A percentile compares a stretch with the other conserved stretches of the same genome.
Conservation (phyloP, 169 alveolate species). For the Toxoplasma gondii region DNA sequence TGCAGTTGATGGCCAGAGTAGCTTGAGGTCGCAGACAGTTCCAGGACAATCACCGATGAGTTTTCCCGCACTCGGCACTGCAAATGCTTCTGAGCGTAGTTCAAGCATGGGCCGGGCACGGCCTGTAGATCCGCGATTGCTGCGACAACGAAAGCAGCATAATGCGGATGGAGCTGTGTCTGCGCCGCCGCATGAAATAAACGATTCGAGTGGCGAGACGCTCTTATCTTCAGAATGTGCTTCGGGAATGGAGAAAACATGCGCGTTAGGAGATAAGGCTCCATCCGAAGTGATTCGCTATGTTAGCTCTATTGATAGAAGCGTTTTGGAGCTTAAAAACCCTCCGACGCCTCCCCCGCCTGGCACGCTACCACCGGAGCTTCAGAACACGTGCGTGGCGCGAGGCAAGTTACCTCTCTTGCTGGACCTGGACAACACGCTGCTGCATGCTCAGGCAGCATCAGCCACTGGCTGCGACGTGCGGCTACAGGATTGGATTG, state of each 20-base stretch:
- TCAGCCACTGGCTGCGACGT: constrained; percentile 84
- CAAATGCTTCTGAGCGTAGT: neutral
- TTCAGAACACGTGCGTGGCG: neutral
- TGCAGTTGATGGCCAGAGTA: neutral
- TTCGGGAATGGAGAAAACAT: neutral
- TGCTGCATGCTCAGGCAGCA: constrained; percentile 88
- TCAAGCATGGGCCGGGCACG: neutral
- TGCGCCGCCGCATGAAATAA: neutral
- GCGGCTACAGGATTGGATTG: constrained; percentile 85
- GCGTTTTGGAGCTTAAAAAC: neutral
- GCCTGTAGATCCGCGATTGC: neutral
- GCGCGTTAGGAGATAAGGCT: neutral
- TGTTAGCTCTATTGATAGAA: neutral
- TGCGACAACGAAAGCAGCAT: neutral
- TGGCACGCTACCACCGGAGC: neutral
- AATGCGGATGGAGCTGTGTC: neutral
- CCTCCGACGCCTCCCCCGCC: neutral
- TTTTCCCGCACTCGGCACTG: neutral
- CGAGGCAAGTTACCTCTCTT: constrained; percentile 72
- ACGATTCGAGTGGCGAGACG: neutral
- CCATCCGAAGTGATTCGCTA: neutral
- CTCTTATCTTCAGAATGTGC: neutral
- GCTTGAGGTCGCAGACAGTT: neutral
- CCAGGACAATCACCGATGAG: neutral
- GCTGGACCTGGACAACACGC: constrained; percentile 89